Evolutionary conservation across 2,329 filamentous ascomycete genomes (phyloP).

Genomic region (Pyrenophora tritici-repentis): DNA sequence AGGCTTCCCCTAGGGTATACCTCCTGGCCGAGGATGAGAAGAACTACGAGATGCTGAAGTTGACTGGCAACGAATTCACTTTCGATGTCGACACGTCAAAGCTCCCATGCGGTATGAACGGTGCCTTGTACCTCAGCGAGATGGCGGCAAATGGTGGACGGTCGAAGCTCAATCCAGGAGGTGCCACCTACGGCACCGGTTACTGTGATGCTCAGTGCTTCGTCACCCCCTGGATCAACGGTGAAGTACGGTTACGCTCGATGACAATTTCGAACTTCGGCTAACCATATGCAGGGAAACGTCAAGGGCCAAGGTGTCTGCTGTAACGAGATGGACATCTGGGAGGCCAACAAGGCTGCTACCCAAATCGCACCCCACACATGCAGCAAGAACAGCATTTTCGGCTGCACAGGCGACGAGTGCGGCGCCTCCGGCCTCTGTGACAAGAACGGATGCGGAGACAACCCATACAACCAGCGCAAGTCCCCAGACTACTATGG

Average conservation of each 20-base stretch:
- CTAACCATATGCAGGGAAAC: constrained; percentile 51
- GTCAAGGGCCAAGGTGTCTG: constrained; percentile 53
- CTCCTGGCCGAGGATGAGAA: constrained; percentile 63
- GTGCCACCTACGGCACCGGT: constrained; percentile 65
- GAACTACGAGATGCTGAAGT: constrained; percentile 68
- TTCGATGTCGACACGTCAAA: constrained; percentile 68
- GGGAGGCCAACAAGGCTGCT: constrained; percentile 58
- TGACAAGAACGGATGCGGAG: constrained; percentile 45
- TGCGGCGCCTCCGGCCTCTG: constrained; percentile 45
- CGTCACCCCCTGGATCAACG: constrained; percentile 45
- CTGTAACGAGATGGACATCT: constrained; percentile 63
- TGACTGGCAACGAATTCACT: constrained; percentile 71
- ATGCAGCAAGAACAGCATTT: constrained; percentile 54
- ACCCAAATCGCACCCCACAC: constrained; percentile 57
- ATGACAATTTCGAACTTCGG: constrained; percentile 26
- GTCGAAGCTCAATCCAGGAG: constrained; percentile 51
- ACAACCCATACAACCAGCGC: constrained; percentile 39
- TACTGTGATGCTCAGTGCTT: constrained; percentile 59
- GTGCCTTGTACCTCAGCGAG: constrained; percentile 48
- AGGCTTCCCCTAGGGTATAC: constrained; percentile 62
- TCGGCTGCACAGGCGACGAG: constrained; percentile 49
- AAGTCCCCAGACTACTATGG: constrained; percentile 38
- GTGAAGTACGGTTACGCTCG: constrained; percentile 37
- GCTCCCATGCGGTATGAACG: constrained; percentile 51
- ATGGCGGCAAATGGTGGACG: constrained; percentile 47